Conservation (phyloP, 441 rosid genomes). For the Corymbia citriodora region DNA sequence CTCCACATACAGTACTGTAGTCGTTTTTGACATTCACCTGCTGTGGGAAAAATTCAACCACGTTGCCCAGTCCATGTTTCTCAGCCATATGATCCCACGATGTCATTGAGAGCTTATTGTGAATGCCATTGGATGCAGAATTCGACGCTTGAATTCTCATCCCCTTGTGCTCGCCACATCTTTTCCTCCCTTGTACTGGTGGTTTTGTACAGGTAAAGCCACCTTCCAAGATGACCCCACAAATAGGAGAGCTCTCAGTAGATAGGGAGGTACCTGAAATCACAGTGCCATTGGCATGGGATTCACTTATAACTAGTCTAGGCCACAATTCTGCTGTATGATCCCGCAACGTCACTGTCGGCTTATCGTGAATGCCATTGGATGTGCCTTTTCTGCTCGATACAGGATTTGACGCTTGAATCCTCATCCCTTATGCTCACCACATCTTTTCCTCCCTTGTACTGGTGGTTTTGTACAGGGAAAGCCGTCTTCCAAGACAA, state of each 20-base stretch:
- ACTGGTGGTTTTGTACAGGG: not conserved
- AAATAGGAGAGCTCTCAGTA: slow-evolving; percentile 16
- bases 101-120: not conserved
- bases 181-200: slow-evolving; percentile 4
- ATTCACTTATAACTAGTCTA: slow-evolving; percentile 29
- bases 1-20: slow-evolving; percentile 22
- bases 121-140: not conserved
- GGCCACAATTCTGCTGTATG: slow-evolving; percentile 34
- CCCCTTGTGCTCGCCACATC: slow-evolving; percentile 12
- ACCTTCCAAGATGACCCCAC: slow-evolving; percentile 3
- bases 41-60: not conserved
- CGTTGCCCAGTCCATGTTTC: not conserved
- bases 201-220: not conserved
- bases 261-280: not conserved
- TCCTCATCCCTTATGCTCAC: slow-evolving; percentile 7
- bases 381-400: not conserved
- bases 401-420: not conserved
- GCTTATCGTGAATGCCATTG: not conserved
- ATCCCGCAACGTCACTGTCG: not conserved
- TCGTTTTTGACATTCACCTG: not conserved
- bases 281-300: not conserved
- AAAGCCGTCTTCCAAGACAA: not conserved
- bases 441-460: slow-evolving; percentile 9
- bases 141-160: not conserved
- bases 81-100: not conserved